Percentiles rank a stretch among this genome's conserved stretches.
Conservation (phyloP, 2,329 filamentous ascomycete genomes). For the Metarhizium guizhouense region DNA sequence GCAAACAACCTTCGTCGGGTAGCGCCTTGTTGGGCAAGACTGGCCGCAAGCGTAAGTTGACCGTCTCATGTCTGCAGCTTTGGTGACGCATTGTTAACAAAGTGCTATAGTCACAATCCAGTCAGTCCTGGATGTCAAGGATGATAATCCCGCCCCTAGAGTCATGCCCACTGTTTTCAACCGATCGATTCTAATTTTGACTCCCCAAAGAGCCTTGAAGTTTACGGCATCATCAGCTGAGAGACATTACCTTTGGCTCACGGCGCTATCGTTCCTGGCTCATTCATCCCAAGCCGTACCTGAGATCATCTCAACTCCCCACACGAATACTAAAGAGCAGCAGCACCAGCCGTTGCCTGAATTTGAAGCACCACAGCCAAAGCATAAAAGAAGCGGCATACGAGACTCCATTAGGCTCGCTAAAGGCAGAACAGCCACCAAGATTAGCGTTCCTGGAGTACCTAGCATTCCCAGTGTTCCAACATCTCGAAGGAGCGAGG, state of each 20-base stretch:
- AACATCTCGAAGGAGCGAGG: slow-evolving; percentile 27
- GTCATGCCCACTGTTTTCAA: slow-evolving; percentile 63
- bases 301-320: slow-evolving; percentile 53
- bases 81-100: slow-evolving; percentile 18
- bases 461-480: slow-evolving; percentile 31
- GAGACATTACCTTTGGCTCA: slow-evolving; percentile 91
- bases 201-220: slow-evolving; percentile 86
- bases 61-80: background rate
- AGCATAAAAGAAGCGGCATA: slow-evolving; percentile 49
- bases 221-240: slow-evolving; percentile 81
- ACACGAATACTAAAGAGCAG: slow-evolving; percentile 28
- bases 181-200: slow-evolving; percentile 89
- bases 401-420: slow-evolving; percentile 85
- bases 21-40: slow-evolving; percentile 87
- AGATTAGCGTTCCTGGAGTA: slow-evolving; percentile 43
- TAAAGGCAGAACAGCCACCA: slow-evolving; percentile 55
- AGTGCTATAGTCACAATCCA: slow-evolving; percentile 71
- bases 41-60: slow-evolving; percentile 78
- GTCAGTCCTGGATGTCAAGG: slow-evolving; percentile 93
- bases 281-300: slow-evolving; percentile 78
- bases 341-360: slow-evolving; percentile 28
- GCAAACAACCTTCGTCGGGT: slow-evolving; percentile 86
- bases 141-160: slow-evolving; percentile 79
- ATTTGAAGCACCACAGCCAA: slow-evolving; percentile 39
- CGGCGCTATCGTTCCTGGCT: slow-evolving; percentile 86